Evolutionary conservation across 805 yeast species (phyloP).

Genomic region (Teunomyces gatunensis): DNA sequence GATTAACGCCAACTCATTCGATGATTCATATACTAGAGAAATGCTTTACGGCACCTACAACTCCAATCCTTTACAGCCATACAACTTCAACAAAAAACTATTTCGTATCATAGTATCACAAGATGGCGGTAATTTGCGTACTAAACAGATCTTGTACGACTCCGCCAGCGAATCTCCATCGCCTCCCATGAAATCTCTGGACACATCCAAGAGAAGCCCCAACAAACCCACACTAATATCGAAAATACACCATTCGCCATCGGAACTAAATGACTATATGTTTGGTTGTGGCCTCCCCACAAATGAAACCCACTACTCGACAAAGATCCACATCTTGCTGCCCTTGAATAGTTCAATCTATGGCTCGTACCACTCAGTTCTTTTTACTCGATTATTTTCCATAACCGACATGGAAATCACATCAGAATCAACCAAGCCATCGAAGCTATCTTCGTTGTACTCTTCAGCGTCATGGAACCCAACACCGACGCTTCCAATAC

Average conservation of each 20-base stretch:
- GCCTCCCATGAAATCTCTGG: not conserved
- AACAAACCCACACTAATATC: conserved; percentile 22
- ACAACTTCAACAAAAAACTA: conserved; percentile 23
- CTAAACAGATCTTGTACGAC: conserved; percentile 50
- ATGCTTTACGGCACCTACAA: conserved; percentile 45
- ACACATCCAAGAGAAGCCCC: not conserved
- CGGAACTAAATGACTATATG: conserved; percentile 50
- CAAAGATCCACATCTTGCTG: conserved; percentile 50
- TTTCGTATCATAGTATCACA: conserved; percentile 49
- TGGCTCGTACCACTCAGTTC: conserved; percentile 32
- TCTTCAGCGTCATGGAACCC: conserved; percentile 37
- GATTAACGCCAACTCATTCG: conserved; percentile 27
- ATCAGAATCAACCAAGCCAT: not conserved
- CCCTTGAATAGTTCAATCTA: conserved; percentile 34
- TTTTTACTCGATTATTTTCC: conserved; percentile 47
- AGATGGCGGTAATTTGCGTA: conserved; percentile 47
- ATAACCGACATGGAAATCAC: conserved; percentile 22
- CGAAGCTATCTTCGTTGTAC: not conserved
- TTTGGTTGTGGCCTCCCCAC: conserved; percentile 57
- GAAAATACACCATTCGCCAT: conserved; percentile 37
- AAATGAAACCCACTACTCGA: conserved; percentile 41
- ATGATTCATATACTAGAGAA: conserved; percentile 45
- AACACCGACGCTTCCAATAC: conserved; percentile 34
- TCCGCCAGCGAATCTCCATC: conserved; percentile 26
- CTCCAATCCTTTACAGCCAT: conserved; percentile 24